Conservation (phyloP, 805 yeast species). For the Candida alai region DNA sequence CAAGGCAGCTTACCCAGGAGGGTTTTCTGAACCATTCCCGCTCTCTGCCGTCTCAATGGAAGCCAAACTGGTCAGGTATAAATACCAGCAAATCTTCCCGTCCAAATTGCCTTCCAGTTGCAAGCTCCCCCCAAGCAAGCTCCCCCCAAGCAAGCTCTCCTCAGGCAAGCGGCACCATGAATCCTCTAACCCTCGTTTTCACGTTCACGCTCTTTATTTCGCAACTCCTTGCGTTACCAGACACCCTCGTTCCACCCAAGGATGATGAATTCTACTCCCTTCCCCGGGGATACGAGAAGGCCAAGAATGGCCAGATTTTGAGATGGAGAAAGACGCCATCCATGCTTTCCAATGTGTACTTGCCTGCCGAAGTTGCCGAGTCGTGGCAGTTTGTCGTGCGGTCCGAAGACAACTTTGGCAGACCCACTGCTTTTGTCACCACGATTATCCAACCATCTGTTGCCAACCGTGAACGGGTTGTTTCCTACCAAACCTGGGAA, state of each 20-base stretch:
- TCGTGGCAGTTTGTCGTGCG: slow-evolving; percentile 21
- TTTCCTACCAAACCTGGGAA: slow-evolving; percentile 26
- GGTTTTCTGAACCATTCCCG: too few species aligned
- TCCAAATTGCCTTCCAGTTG: too few species aligned
- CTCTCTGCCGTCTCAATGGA: too few species aligned
- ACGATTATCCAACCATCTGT: slow-evolving; percentile 28
- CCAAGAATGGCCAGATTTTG: slow-evolving; percentile 20
- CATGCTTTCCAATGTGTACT: slow-evolving; percentile 15
- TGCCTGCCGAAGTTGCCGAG: slow-evolving; percentile 19
- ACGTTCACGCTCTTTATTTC: too few species aligned
- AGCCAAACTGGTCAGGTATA: too few species aligned
- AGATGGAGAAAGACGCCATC: slow-evolving; percentile 18
- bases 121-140: too few species aligned
- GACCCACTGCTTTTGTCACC: slow-evolving; percentile 22
- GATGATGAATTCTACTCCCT: slow-evolving; percentile 23
- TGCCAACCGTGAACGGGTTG: slow-evolving; percentile 22
- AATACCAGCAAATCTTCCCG: too few species aligned
- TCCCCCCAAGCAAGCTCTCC: too few species aligned
- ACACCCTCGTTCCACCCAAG: neutral
- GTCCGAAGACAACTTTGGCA: slow-evolving; percentile 22
- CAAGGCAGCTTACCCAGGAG: too few species aligned
- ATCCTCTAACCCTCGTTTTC: too few species aligned
- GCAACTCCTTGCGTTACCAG: neutral
- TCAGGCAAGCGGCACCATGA: too few species aligned
- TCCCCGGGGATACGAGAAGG: slow-evolving; percentile 19